Evolutionary conservation across 1,284 basidiomycete genomes (phyloP).

Genomic region (Leccinum pachyderme): DNA sequence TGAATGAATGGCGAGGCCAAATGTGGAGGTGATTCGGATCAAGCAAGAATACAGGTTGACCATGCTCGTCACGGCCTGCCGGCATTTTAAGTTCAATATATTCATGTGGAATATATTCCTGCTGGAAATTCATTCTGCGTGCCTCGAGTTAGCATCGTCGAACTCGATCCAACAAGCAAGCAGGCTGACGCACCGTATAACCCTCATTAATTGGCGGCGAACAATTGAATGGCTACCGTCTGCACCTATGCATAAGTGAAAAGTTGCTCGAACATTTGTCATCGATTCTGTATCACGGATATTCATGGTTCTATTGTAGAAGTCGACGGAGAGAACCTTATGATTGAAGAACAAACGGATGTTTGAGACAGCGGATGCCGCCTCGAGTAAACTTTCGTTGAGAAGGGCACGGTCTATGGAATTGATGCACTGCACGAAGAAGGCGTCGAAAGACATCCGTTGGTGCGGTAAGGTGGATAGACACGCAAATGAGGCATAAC

Average conservation of each 20-base stretch:
- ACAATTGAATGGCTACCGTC: slow-evolving; percentile 89
- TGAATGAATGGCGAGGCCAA: slow-evolving; percentile 98
- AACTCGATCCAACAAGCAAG: slow-evolving; percentile 6
- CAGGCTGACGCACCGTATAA: slow-evolving; percentile 63
- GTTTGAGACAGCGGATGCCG: slow-evolving; percentile 60
- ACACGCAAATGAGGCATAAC: slow-evolving; percentile 22
- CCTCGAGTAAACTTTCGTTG: slow-evolving; percentile 81
- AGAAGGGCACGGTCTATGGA: slow-evolving; percentile 88
- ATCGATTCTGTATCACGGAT: slow-evolving; percentile 46
- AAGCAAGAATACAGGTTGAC: slow-evolving; percentile 71
- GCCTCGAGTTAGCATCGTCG: slow-evolving; percentile 18
- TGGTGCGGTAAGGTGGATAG: slow-evolving; percentile 18
- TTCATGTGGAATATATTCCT: slow-evolving; percentile 92
- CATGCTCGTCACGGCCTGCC: slow-evolving; percentile 62
- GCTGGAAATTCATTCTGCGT: slow-evolving; percentile 86
- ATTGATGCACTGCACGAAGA: slow-evolving; percentile 74
- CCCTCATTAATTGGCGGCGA: slow-evolving; percentile 86
- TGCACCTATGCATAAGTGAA: slow-evolving; percentile 86
- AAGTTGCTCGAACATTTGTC: slow-evolving; percentile 49
- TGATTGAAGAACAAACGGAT: slow-evolving; percentile 78
- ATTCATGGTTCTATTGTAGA: slow-evolving; percentile 62
- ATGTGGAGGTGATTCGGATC: slow-evolving; percentile 97
- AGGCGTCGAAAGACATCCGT: slow-evolving; percentile 20
- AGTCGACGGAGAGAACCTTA: slow-evolving; percentile 72
- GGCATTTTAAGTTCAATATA: slow-evolving; percentile 98